Base-by-base conservation (phyloP, 2,329 filamentous ascomycete genomes). In the Talaromyces amestolkiae region DNA sequence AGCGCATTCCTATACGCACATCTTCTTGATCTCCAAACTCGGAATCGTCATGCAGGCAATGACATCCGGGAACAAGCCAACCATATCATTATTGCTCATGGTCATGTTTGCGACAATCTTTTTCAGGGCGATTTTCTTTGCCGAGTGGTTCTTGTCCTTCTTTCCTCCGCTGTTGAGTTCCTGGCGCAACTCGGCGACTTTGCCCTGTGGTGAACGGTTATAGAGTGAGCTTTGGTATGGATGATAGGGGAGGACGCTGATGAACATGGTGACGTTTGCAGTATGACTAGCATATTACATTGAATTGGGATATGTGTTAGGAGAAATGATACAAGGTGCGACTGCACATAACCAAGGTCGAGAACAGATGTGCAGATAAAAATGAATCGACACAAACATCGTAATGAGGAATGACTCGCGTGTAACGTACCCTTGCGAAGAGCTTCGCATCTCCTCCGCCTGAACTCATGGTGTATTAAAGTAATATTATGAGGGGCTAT, bases 41-140 rank as follows among this genome's bases (percentile, higher is more conserved):
- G 89, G 90, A 68, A 99, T 91, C 72, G 91, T 88, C 95, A 99
- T 99, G 83, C 94, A 98, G 68, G 85, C 89, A 72, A 99, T 91
- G 67, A 99, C 91, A 76, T 99, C 95, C 19, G 94, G 93, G 72
- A 99, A 99, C 61, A 99, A 84, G 45, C 92, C 93, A 64, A 98
- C 91, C 95, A 99, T 99, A 79, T 99, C 95, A 76, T 98, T 99
- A 82, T 99, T 99, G 86, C 94, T 98, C 95, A 99, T 99, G 70
- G 95, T 99, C 95, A 99, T 99, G 78, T 99, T 99, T 77, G 95
- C 95, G 72, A 99, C 95, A 72, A 99, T 98, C 85, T 97, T 97
- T 86, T 99, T 99, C 69, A 99, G 85, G 11, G 95, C 93, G 75
- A 97, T 96, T 86, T 98, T 98, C 85, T 98, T 99, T 70, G 88